Conservation (phyloP, 2,329 filamentous ascomycete genomes). For the Cladosporium halotolerans region DNA sequence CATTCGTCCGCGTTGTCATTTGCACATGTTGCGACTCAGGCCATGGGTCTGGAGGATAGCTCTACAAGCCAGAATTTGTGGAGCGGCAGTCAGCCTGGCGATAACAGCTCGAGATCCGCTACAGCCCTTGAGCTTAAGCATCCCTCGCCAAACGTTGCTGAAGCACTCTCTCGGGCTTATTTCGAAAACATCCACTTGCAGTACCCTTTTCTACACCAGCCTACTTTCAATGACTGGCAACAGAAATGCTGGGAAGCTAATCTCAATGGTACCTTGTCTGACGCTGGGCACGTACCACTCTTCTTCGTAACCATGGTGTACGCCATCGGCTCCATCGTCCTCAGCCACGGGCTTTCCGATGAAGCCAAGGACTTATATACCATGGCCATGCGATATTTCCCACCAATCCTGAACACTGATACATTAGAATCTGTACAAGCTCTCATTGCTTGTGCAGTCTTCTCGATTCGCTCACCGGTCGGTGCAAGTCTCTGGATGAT, state of each 20-base stretch:
- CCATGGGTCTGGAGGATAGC: slow-evolving; percentile 16
- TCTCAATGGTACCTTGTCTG: background rate
- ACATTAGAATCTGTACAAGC: slow-evolving; percentile 23
- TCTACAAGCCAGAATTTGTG: background rate
- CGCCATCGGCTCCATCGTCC: slow-evolving; percentile 21
- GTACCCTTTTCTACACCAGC: slow-evolving; percentile 35
- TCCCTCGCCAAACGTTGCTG: background rate
- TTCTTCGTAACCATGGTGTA: slow-evolving; percentile 20
- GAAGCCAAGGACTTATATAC: slow-evolving; percentile 17
- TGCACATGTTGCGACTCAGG: slow-evolving; percentile 24
- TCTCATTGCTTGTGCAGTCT: slow-evolving; percentile 25
- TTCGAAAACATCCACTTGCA: slow-evolving; percentile 36
- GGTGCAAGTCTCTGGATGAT: slow-evolving; percentile 30
- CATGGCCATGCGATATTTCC: slow-evolving; percentile 15
- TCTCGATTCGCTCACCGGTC: slow-evolving; percentile 22
- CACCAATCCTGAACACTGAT: slow-evolving; percentile 20
- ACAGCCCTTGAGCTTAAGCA: background rate
- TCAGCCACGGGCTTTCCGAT: slow-evolving; percentile 14
- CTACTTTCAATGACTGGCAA: slow-evolving; percentile 31
- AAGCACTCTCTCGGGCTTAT: slow-evolving; percentile 27
- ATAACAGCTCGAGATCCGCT: background rate
- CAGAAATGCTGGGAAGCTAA: slow-evolving; percentile 18
- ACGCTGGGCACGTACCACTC: slow-evolving; percentile 5
- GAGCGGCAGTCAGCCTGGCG: too few relatives aligned
- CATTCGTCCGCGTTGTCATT: slow-evolving; percentile 33